phyloP scores from a whole-genome alignment of 768 basidiomycete species.

The Collybiopsis luxurians region DNA sequence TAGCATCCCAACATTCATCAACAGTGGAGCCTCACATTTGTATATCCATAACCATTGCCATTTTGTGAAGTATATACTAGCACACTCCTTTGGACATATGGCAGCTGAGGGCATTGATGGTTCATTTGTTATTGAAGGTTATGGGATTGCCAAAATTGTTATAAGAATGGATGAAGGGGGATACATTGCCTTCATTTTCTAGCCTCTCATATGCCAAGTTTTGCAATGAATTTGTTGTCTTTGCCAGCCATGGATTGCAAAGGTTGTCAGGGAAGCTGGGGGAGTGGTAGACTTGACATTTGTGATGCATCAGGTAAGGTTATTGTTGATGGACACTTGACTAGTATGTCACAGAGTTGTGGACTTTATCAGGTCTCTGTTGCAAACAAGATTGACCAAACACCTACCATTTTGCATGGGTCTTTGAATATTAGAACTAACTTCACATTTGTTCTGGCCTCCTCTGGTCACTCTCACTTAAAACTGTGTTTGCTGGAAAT shows the following conservation, averaged over 20 bases:
- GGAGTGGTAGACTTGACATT: neutral
- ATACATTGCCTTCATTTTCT: neutral
- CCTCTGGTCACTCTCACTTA: neutral
- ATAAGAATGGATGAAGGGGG: neutral
- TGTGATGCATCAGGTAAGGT: neutral
- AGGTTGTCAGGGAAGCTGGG: neutral
- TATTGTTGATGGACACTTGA: neutral
- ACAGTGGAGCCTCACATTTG: neutral
- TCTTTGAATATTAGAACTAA: too few relatives aligned
- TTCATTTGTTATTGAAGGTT: neutral
- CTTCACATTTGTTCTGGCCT: neutral
- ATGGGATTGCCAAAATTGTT: neutral
- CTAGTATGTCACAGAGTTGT: neutral
- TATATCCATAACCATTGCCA: neutral
- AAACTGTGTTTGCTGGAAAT: neutral
- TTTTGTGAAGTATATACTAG: neutral
- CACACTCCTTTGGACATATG: neutral
- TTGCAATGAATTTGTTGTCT: neutral
- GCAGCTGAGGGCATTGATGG: neutral
- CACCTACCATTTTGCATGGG: too few relatives aligned
- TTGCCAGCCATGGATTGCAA: neutral
- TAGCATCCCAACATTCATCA: neutral
- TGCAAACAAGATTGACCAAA: too few relatives aligned
- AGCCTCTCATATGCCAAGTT: neutral
- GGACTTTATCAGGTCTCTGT: neutral